Conservation (phyloP, 1,284 basidiomycete species). For the Ustilago hordei region DNA sequence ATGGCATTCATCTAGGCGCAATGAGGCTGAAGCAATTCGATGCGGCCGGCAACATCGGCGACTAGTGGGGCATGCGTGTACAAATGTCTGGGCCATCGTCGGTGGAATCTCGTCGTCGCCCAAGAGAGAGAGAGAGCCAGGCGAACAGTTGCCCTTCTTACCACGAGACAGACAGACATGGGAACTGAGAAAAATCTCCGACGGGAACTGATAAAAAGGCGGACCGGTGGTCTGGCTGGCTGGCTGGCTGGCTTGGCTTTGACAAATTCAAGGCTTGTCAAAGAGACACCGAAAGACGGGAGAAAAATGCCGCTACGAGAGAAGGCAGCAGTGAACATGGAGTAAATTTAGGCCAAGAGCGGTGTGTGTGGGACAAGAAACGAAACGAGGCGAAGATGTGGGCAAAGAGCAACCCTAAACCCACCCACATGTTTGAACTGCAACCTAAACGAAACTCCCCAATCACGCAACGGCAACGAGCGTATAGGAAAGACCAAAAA, state of each 20-base stretch:
- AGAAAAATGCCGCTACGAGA: constrained; percentile 6
- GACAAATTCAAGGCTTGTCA: constrained; percentile 2
- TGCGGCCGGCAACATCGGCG: not conserved
- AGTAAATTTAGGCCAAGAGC: constrained; percentile 3
- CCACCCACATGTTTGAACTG: constrained; percentile 28
- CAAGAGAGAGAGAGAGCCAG: not conserved
- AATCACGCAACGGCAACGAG: constrained; percentile 16
- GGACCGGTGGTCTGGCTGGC: not conserved
- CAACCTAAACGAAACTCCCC: constrained; percentile 15
- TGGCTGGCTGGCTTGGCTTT: not conserved
- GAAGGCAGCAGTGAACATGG: not conserved
- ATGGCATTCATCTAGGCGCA: not conserved
- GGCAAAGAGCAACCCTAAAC: constrained; percentile 23
- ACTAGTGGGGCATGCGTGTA: not conserved
- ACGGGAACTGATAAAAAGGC: not conserved
- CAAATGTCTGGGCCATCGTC: not conserved
- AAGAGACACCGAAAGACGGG: not conserved
- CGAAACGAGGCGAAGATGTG: not conserved
- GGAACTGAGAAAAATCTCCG: constrained; percentile 12
- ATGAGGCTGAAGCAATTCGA: not conserved
- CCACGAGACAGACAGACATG: not conserved
- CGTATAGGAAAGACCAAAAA: no score
- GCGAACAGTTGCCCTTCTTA: not conserved
- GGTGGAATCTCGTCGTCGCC: constrained; percentile 4
- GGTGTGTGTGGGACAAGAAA: not conserved